Percentiles rank a stretch among this genome's conserved stretches.
These are phyloP conservation scores for Cucurbita maxima DNA, from an alignment of 306 rosid species.

Conservation along the genomic window DNA sequence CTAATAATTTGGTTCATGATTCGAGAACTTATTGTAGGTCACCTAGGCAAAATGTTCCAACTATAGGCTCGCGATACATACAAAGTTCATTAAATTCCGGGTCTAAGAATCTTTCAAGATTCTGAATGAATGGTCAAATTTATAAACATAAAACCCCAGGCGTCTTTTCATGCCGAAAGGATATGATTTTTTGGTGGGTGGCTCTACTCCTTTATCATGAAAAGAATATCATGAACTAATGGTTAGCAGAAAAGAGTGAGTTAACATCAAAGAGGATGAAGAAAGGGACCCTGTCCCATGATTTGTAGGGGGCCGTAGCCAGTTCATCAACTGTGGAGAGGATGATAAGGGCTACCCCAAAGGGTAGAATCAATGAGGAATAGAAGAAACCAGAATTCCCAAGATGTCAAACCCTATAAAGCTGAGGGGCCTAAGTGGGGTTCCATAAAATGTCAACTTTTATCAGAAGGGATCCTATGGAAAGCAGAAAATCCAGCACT, in stretches of 20 bases:
- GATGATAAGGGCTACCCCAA: constrained; percentile 17
- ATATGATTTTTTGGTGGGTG: neutral
- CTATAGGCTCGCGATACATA: neutral
- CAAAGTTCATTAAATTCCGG: neutral
- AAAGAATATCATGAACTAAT: constrained; percentile 17
- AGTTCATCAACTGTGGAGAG: constrained; percentile 44
- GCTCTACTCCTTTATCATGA: neutral
- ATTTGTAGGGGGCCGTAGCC: constrained; percentile 43
- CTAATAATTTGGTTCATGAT: neutral
- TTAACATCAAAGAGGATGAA: constrained; percentile 36
- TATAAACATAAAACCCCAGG: neutral
- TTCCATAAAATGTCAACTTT: neutral
- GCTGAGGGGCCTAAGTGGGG: neutral
- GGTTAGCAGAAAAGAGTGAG: constrained; percentile 40
- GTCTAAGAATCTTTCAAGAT: neutral
- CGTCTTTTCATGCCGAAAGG: neutral
- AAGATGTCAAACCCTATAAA: constrained; percentile 27
- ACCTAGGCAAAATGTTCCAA: neutral
- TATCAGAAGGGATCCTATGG: neutral
- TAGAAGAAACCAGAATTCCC: constrained; percentile 52
- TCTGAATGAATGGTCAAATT: neutral
- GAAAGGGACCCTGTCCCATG: constrained; percentile 38
- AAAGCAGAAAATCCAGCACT: neutral
- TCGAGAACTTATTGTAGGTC: neutral
- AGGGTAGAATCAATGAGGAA: constrained; percentile 35